Conservation (phyloP, 345 rosid genomes). For the Boechera stricta region DNA sequence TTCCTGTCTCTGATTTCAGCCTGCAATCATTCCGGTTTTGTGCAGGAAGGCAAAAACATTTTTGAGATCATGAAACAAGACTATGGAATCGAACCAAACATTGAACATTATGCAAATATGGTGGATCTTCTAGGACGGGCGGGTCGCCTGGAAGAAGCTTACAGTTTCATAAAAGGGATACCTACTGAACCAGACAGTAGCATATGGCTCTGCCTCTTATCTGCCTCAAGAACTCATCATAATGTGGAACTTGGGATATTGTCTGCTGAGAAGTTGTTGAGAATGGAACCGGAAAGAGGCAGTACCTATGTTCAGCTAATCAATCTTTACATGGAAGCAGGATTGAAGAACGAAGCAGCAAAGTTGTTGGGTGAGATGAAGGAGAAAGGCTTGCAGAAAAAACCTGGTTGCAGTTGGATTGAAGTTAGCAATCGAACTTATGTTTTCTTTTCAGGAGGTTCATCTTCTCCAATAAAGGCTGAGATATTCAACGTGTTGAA, state of each 20-base stretch:
- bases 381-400: slow-evolving; percentile 70
- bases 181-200: slow-evolving; percentile 62
- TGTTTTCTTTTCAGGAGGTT: slow-evolving; percentile 68
- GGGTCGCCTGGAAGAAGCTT: slow-evolving; percentile 67
- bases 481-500: slow-evolving; percentile 54
- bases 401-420: slow-evolving; percentile 87
- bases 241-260: slow-evolving; percentile 67
- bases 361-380: slow-evolving; percentile 61
- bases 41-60: slow-evolving; percentile 61
- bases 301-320: slow-evolving; percentile 67
- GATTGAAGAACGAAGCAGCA: slow-evolving; percentile 63
- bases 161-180: slow-evolving; percentile 58
- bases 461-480: slow-evolving; percentile 50
- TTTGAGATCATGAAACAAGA: slow-evolving; percentile 61
- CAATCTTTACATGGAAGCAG: slow-evolving; percentile 72
- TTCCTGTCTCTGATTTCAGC: slow-evolving; percentile 74
- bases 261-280: slow-evolving; percentile 63
- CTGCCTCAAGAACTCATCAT: slow-evolving; percentile 62
- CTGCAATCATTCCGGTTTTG: slow-evolving; percentile 82
- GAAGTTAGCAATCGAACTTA: slow-evolving; percentile 52
- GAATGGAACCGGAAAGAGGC: slow-evolving; percentile 61
- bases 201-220: slow-evolving; percentile 72
- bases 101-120: slow-evolving; percentile 73
- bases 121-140: slow-evolving; percentile 86
- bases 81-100: slow-evolving; percentile 56